These are phyloP conservation scores for Nicotiana undulata DNA, from an alignment of 257 asterid genomes.

Conservation along the genomic window DNA sequence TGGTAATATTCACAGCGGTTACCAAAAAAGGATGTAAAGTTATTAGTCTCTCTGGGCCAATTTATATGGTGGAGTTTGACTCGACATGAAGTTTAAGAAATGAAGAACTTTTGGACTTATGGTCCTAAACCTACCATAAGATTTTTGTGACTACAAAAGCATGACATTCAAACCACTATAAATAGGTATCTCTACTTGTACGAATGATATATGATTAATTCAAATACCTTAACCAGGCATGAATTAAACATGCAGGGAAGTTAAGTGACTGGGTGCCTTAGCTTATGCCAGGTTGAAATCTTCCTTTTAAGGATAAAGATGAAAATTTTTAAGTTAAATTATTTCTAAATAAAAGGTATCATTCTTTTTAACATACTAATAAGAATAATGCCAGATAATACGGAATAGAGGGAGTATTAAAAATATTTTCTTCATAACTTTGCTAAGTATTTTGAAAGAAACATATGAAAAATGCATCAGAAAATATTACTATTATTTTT, in stretches of 20 bases:
- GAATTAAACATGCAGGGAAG: too few species aligned
- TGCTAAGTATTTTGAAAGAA: neutral
- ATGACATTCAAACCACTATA: too few species aligned
- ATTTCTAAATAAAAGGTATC: neutral
- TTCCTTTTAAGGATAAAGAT: neutral
- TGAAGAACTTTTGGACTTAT: neutral
- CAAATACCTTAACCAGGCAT: too few species aligned
- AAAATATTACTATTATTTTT: neutral
- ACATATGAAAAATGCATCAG: neutral
- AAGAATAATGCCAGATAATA: neutral
- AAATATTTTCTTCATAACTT: neutral
- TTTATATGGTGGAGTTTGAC: neutral
- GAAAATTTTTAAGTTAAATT: too few species aligned
- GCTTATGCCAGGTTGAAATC: too few species aligned
- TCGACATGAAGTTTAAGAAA: neutral
- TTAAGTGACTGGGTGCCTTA: too few species aligned
- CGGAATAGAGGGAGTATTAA: neutral
- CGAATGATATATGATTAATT: too few species aligned
- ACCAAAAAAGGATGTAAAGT: too few species aligned
- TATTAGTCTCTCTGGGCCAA: neutral
- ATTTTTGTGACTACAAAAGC: neutral
- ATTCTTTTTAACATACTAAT: neutral
- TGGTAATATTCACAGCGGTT: too few species aligned
- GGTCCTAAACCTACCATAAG: neutral
- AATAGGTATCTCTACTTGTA: too few species aligned